Evolutionary conservation across 805 yeast genomes (phyloP), one percentile per base, ranked within the genome.

Genomic region (Candida yuanshanica): DNA sequence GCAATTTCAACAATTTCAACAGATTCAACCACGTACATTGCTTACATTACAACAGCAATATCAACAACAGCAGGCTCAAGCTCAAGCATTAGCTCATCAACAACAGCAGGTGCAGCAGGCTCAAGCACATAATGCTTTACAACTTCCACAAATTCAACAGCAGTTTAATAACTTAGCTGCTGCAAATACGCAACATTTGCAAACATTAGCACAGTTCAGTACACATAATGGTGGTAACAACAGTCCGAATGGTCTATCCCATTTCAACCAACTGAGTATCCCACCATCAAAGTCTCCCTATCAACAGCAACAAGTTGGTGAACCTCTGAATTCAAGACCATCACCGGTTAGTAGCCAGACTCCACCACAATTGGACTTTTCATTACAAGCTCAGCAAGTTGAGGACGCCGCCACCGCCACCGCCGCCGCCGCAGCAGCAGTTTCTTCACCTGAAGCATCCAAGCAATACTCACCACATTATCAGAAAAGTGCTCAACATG

Each of bases 11-110:
- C 35, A 35, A 6, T 18, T 39, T 7, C 38, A 39, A 18, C 21
- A 36, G n/a, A 36, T 18, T 12, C 22, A 37, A 9, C 18, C 13
- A 7, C 16, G 25, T 16, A 20, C 25, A 6, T 12, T 18, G 20
- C 34, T 17, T 16, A 18, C 13, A 17, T 31, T 31, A 8, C 20
- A 31, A 14, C 36, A 25, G 10, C 36, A 37, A 26, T 13, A 24
- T 4, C 34, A 25, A 27, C 26, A 29, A 29, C 33, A 27, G 31
- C 31, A 27, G 20, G 21, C 25, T 23, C 29, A 39, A 16, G 49
- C 48, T 6, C 46, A 46, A 37, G 48, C 47, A 11, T 32, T 41
- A 20, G 48, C 31, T 27, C 31, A 39, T 18, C 47, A 47, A 24
- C 39, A 44, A 20, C 44, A 35, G 22, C 38, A 37, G 11, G 42